phyloP scores from a whole-genome alignment of 768 basidiomycete genomes.

The Leucosporidium creatinivorum region DNA sequence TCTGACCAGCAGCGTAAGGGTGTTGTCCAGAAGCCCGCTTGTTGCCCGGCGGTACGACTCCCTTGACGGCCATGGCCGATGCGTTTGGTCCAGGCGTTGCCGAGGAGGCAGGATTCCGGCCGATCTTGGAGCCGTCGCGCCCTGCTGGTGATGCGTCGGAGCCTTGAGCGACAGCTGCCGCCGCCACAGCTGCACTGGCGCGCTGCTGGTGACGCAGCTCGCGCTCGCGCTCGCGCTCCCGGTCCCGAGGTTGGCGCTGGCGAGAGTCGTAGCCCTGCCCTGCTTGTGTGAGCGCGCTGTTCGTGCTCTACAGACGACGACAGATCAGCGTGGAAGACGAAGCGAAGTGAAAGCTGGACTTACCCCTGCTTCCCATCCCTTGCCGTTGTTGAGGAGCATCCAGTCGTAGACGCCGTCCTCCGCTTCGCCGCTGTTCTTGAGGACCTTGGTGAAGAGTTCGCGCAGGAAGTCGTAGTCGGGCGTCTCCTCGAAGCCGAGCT shows the following conservation, averaged over 20 bases:
- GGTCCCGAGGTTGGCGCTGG: slow-evolving; percentile 33
- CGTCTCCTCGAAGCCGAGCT: slow-evolving; percentile 96
- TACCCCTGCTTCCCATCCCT: slow-evolving; percentile 80
- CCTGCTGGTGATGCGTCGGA: slow-evolving; percentile 56
- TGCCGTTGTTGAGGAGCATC: slow-evolving; percentile 85
- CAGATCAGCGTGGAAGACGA: neutral
- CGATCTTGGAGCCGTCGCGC: slow-evolving; percentile 62
- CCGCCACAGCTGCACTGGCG: slow-evolving; percentile 32
- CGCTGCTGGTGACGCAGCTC: slow-evolving; percentile 36
- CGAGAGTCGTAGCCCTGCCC: slow-evolving; percentile 33
- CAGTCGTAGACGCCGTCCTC: slow-evolving; percentile 96
- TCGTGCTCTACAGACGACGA: neutral
- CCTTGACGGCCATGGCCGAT: slow-evolving; percentile 30
- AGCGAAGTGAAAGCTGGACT: slow-evolving; percentile 48
- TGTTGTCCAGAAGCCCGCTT: slow-evolving; percentile 8
- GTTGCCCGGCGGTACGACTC: slow-evolving; percentile 8
- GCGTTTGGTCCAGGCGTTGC: slow-evolving; percentile 23
- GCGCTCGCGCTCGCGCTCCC: slow-evolving; percentile 38
- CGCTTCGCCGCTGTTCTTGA: slow-evolving; percentile 80
- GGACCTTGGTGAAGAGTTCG: slow-evolving; percentile 85
- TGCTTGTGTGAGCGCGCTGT: slow-evolving; percentile 10
- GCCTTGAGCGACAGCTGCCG: slow-evolving; percentile 21
- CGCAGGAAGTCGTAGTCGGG: slow-evolving; percentile 98
- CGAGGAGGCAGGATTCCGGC: slow-evolving; percentile 43
- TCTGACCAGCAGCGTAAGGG: slow-evolving; percentile 24